These are phyloP conservation scores for Scedosporium minutisporum DNA, from an alignment of 2,329 filamentous ascomycete species.

Conservation along the genomic window DNA sequence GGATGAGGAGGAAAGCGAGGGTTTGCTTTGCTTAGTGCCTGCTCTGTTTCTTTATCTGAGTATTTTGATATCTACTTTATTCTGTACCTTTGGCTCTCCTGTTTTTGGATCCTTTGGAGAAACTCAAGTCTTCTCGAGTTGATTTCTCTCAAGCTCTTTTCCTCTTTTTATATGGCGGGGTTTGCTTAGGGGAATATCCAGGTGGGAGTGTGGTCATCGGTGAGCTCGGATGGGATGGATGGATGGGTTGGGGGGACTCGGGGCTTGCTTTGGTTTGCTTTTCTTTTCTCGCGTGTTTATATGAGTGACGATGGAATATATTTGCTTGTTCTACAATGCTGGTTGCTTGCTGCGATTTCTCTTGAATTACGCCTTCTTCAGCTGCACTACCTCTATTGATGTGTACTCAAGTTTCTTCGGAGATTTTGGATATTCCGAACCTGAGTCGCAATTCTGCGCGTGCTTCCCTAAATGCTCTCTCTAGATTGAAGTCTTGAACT, in stretches of 20 bases:
- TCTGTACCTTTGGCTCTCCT: too few relatives aligned
- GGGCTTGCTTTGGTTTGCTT: background rate
- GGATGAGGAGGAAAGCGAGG: too few relatives aligned
- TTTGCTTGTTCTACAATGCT: background rate
- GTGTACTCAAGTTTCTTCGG: too few relatives aligned
- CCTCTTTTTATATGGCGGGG: background rate
- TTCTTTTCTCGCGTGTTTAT: background rate
- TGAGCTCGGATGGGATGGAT: background rate
- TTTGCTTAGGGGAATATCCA: background rate
- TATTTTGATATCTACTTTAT: too few relatives aligned
- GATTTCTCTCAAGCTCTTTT: background rate
- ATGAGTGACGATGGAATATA: slow-evolving; percentile 3
- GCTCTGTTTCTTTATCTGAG: too few relatives aligned
- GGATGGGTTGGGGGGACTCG: background rate
- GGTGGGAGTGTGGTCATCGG: background rate
- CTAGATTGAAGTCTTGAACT: background rate
- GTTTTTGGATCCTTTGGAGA: too few relatives aligned
- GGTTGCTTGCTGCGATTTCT: background rate
- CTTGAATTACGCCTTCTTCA: too few relatives aligned
- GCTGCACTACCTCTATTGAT: too few relatives aligned
- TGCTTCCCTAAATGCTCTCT: background rate
- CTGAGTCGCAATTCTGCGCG: background rate
- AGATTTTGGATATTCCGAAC: too few relatives aligned
- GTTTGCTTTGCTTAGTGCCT: too few relatives aligned
- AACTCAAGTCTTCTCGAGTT: background rate